A percentile compares a stretch with the other conserved stretches of the same genome.
These are phyloP conservation scores for Alternaria solani DNA, from an alignment of 2,329 filamentous ascomycete species.

Conservation along the genomic window DNA sequence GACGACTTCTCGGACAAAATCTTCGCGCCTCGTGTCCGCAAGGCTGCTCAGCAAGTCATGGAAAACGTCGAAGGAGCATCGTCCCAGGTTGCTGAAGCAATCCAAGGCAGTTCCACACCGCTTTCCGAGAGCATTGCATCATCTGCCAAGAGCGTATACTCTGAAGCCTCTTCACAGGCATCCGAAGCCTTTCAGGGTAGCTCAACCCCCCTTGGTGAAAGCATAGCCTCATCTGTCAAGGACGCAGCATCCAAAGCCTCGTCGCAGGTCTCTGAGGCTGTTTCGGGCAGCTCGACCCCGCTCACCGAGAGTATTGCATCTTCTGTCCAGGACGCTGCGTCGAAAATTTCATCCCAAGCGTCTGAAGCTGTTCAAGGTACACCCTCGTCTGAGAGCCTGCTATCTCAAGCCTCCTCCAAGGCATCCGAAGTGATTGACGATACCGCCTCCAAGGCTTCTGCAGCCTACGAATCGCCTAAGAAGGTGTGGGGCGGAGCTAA, in stretches of 20 bases:
- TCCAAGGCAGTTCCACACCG: slow-evolving; percentile 45
- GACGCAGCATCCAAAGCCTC: slow-evolving; percentile 48
- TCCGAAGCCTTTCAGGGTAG: slow-evolving; percentile 45
- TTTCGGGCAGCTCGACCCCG: slow-evolving; percentile 41
- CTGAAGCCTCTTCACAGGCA: slow-evolving; percentile 39
- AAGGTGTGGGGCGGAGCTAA: slow-evolving; percentile 65
- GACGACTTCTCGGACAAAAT: slow-evolving; percentile 79
- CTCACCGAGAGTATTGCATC: slow-evolving; percentile 47
- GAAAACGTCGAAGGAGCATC: slow-evolving; percentile 49
- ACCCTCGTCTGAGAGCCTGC: slow-evolving; percentile 29
- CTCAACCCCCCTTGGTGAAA: slow-evolving; percentile 42
- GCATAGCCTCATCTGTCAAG: slow-evolving; percentile 48
- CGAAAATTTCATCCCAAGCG: slow-evolving; percentile 38
- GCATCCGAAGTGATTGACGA: slow-evolving; percentile 31
- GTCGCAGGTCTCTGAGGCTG: slow-evolving; percentile 36
- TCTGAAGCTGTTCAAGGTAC: slow-evolving; percentile 36
- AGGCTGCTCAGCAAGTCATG: slow-evolving; percentile 54
- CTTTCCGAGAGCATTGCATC: slow-evolving; percentile 48
- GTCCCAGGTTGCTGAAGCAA: slow-evolving; percentile 48
- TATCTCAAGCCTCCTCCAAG: slow-evolving; percentile 35
- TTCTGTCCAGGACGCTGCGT: slow-evolving; percentile 47
- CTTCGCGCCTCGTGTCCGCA: slow-evolving; percentile 64
- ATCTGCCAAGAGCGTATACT: slow-evolving; percentile 47
- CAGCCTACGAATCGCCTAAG: slow-evolving; percentile 47
- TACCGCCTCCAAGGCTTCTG: slow-evolving; percentile 30